A percentile compares a stretch with the other conserved stretches of the same genome.
Evolutionary conservation across 2,329 filamentous ascomycete genomes (phyloP).

Genomic region (Lojkania enalia): DNA sequence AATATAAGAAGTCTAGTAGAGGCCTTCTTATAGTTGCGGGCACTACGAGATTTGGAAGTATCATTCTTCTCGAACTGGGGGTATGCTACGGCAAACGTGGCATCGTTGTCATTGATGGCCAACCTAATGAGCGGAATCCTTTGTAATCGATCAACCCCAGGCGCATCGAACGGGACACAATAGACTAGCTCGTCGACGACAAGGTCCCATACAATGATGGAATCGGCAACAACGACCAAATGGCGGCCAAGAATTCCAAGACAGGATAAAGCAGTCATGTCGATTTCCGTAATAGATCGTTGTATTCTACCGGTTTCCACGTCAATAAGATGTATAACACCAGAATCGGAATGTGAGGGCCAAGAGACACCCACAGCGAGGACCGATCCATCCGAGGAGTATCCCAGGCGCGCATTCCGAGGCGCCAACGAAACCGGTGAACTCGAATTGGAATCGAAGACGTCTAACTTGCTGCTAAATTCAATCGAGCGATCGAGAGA

Average conservation of each 20-base stretch:
- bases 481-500: constrained; percentile 63
- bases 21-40: constrained; percentile 38
- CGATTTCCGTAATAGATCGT: constrained; percentile 68
- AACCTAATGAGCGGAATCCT: constrained; percentile 59
- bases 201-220: constrained; percentile 80
- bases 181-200: constrained; percentile 76
- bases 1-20: constrained; percentile 65
- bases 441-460: constrained; percentile 24
- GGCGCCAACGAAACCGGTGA: constrained; percentile 35
- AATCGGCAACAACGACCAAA: constrained; percentile 73
- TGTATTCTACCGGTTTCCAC: constrained; percentile 67
- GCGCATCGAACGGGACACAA: constrained; percentile 58
- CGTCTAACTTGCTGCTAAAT: constrained; percentile 45
- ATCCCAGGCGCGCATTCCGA: constrained; percentile 61
- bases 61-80: constrained; percentile 42
- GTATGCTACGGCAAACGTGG: constrained; percentile 48
- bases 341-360: constrained; percentile 51
- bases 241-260: constrained; percentile 73
- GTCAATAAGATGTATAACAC: constrained; percentile 76
- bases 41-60: constrained; percentile 30
- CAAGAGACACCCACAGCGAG: constrained; percentile 41
- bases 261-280: constrained; percentile 66
- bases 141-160: constrained; percentile 36
- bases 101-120: constrained; percentile 65
- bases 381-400: constrained; percentile 58